Evolutionary conservation across 129 eudicot species (phyloP).

Genomic region (Chrysanthemum makinoi): DNA sequence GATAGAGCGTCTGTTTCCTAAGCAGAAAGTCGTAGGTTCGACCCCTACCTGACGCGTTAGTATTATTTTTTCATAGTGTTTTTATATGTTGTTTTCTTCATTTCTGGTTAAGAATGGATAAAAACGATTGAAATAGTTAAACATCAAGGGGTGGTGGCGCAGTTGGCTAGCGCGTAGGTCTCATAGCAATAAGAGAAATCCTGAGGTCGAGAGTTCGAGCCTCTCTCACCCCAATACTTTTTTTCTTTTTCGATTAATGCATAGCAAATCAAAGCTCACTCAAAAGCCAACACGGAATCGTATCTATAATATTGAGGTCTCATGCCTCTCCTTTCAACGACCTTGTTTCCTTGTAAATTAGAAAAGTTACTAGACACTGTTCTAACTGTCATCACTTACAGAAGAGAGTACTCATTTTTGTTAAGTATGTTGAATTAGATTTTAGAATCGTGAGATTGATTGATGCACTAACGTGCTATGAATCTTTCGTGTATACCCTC

Average conservation of each 20-base stretch:
- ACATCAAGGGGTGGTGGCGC: slow-evolving; percentile 91
- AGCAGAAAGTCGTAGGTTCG: slow-evolving; percentile 99
- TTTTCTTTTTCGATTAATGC: background rate
- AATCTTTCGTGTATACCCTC: background rate
- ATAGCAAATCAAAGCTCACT: too few relatives aligned
- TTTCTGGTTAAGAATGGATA: background rate
- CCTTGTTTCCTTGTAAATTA: too few relatives aligned
- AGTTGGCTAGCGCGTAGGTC: slow-evolving; percentile 99
- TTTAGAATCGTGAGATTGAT: too few relatives aligned
- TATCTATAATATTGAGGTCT: too few relatives aligned
- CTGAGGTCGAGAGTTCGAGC: slow-evolving; percentile 99
- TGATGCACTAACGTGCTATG: background rate
- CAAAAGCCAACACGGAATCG: too few relatives aligned
- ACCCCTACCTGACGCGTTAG: slow-evolving; percentile 99
- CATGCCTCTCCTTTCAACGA: too few relatives aligned
- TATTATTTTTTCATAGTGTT: too few relatives aligned
- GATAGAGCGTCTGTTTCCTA: slow-evolving; percentile 99
- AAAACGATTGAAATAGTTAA: too few relatives aligned
- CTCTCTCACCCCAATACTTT: slow-evolving; percentile 77
- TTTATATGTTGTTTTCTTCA: background rate
- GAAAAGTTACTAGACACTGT: too few relatives aligned
- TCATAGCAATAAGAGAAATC: slow-evolving; percentile 80
- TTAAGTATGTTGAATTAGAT: too few relatives aligned
- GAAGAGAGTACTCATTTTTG: too few relatives aligned
- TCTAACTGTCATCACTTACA: too few relatives aligned